These are phyloP conservation scores for Gossypium davidsonii DNA, from an alignment of 441 rosid genomes.

Conservation along the genomic window DNA sequence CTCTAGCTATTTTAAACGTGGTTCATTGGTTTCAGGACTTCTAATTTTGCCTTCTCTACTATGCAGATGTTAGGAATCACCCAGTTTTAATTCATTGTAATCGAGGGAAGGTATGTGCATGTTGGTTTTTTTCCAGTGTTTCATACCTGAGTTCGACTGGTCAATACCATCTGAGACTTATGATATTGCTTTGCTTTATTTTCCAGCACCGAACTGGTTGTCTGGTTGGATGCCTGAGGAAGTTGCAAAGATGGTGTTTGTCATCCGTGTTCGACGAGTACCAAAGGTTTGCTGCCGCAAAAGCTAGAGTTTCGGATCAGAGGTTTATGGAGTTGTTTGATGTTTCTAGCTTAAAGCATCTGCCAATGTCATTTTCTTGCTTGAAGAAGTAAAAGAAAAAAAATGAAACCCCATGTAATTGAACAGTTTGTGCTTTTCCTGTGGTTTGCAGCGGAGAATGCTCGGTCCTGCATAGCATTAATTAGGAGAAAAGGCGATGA, in stretches of 20 bases:
- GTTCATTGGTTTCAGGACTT: conserved; percentile 6
- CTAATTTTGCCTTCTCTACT: not conserved
- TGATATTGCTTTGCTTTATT: not conserved
- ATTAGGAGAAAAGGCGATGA: conserved; percentile 37
- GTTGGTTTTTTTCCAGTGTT: not conserved
- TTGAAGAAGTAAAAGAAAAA: conserved; percentile 30
- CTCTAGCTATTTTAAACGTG: not conserved
- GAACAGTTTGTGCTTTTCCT: conserved; percentile 17
- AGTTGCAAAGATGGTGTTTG: conserved; percentile 59
- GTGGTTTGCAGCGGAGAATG: conserved; percentile 22
- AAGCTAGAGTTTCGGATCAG: conserved; percentile 66
- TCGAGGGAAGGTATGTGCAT: conserved; percentile 53
- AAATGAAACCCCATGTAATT: not conserved
- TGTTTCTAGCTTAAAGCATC: conserved; percentile 46
- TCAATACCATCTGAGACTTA: not conserved
- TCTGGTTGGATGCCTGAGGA: conserved; percentile 66
- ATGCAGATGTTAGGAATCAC: conserved; percentile 58
- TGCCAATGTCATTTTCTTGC: conserved; percentile 67
- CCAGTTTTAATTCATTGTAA: conserved; percentile 68
- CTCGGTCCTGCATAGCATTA: conserved; percentile 26
- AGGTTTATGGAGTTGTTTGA: conserved; percentile 63
- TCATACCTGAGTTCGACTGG: not conserved
- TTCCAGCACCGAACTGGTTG: conserved; percentile 64
- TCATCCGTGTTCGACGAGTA: conserved; percentile 61
- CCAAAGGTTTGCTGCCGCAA: conserved; percentile 58